A percentile compares a stretch with the other conserved stretches of the same genome.
These are phyloP conservation scores for Vanrija sp. DNA, from an alignment of 1,284 basidiomycete species.

Conservation along the genomic window DNA sequence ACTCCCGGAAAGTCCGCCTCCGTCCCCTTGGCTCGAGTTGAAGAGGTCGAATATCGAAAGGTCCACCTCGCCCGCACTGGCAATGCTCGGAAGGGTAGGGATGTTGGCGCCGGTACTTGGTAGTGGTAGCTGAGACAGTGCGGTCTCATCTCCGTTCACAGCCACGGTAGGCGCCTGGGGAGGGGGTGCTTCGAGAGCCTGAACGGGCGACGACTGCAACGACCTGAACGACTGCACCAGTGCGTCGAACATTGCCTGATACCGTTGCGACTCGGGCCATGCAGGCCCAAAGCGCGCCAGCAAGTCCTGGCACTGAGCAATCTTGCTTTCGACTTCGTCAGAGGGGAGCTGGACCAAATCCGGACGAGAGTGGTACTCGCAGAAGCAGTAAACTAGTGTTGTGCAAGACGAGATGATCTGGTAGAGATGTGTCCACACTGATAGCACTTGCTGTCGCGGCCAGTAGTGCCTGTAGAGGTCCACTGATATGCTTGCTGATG, in stretches of 20 bases:
- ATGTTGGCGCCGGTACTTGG: too few relatives aligned
- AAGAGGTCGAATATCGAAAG: too few relatives aligned
- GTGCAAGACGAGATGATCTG: conserved; percentile 11
- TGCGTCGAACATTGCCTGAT: neutral
- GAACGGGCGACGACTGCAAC: too few relatives aligned
- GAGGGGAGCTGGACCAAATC: conserved; percentile 4
- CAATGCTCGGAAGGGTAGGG: too few relatives aligned
- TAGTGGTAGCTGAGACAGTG: too few relatives aligned
- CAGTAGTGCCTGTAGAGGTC: conserved; percentile 13
- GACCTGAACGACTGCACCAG: neutral
- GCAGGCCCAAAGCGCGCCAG: neutral
- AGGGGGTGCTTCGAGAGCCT: too few relatives aligned
- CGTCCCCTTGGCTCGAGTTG: too few relatives aligned
- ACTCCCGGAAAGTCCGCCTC: too few relatives aligned
- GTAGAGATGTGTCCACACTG: conserved; percentile 10
- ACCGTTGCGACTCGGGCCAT: neutral
- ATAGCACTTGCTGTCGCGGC: neutral
- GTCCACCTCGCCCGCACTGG: too few relatives aligned
- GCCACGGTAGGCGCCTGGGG: too few relatives aligned
- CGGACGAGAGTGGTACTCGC: conserved; percentile 1
- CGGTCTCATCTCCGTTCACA: too few relatives aligned
- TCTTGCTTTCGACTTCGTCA: neutral
- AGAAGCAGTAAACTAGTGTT: conserved; percentile 5
- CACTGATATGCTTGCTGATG: conserved; percentile 3
- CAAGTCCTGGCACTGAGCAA: neutral